Evolutionary conservation across 176 grass and related monocot genomes (phyloP).

Genomic region (Oryza glumipatula): DNA sequence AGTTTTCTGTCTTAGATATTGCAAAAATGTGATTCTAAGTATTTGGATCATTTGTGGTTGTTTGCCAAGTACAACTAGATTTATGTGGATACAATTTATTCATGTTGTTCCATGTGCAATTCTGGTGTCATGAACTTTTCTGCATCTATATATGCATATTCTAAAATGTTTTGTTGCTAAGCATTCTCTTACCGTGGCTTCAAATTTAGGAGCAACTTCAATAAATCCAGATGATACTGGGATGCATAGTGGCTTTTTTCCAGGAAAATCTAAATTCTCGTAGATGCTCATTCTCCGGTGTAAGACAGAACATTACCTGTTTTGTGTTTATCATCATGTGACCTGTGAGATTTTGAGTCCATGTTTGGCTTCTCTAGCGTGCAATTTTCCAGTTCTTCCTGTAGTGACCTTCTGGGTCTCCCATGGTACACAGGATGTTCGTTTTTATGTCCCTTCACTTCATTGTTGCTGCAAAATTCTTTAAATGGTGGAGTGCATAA

Average conservation of each 20-base stretch:
- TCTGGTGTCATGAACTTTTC: slow-evolving; percentile 10
- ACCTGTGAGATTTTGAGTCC: slow-evolving; percentile 41
- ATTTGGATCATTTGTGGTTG: not conserved
- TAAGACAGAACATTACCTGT: slow-evolving; percentile 57
- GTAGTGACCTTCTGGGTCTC: slow-evolving; percentile 49
- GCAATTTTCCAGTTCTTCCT: slow-evolving; percentile 31
- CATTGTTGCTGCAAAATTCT: slow-evolving; percentile 25
- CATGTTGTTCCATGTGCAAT: not conserved
- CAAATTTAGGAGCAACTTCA: slow-evolving; percentile 28
- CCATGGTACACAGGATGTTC: slow-evolving; percentile 28
- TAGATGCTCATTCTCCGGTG: slow-evolving; percentile 21
- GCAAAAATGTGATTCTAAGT: not conserved
- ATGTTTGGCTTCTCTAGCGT: slow-evolving; percentile 40
- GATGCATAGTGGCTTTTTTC: slow-evolving; percentile 10
- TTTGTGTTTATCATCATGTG: slow-evolving; percentile 44
- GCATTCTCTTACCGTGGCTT: slow-evolving; percentile 18
- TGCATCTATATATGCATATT: slow-evolving; percentile 17
- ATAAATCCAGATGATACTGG: slow-evolving; percentile 27
- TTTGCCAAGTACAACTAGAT: not conserved
- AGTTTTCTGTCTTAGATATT: not conserved
- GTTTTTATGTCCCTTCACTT: slow-evolving; percentile 36
- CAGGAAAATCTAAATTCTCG: not conserved
- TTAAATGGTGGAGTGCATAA: slow-evolving; percentile 28
- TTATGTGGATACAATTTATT: not conserved
- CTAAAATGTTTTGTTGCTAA: slow-evolving; percentile 7